A percentile compares a stretch with the other conserved stretches of the same genome.
Evolutionary conservation across 345 rosid genomes (phyloP).

Genomic region (Excoecaria agallocha): DNA sequence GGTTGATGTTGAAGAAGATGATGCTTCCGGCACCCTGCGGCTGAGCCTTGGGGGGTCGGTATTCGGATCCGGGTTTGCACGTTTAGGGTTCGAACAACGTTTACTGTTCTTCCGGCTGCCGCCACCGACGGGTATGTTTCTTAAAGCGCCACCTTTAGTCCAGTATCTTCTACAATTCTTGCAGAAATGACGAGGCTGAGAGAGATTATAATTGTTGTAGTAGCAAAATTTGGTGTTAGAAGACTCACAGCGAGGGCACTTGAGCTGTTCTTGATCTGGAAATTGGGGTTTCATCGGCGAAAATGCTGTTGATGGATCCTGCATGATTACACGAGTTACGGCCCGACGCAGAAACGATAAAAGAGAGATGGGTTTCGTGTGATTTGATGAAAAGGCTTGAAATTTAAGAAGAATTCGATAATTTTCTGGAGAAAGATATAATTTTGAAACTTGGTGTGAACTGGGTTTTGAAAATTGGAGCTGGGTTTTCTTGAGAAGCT

Average conservation of each 20-base stretch:
- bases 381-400: not conserved
- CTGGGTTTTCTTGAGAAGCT: not conserved
- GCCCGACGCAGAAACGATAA: not conserved
- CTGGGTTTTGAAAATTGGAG: slow-evolving; percentile 10
- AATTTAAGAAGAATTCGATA: not conserved
- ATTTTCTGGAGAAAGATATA: not conserved
- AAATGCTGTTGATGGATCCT: slow-evolving; percentile 47
- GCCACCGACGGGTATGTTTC: slow-evolving; percentile 94
- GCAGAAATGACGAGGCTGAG: slow-evolving; percentile 86
- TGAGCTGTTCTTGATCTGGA: slow-evolving; percentile 78
- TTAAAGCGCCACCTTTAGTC: slow-evolving; percentile 91
- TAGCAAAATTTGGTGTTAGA: slow-evolving; percentile 90
- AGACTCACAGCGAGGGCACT: slow-evolving; percentile 74
- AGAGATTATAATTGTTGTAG: slow-evolving; percentile 90
- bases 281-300: slow-evolving; percentile 45
- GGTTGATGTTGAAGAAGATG: slow-evolving; percentile 9
- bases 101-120: slow-evolving; percentile 65
- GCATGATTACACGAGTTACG: slow-evolving; percentile 33
- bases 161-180: slow-evolving; percentile 88
- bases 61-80: slow-evolving; percentile 26
- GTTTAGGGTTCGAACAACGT: slow-evolving; percentile 43
- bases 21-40: slow-evolving; percentile 22
- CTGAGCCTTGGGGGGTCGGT: slow-evolving; percentile 23
- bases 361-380: not conserved
- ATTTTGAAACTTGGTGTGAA: not conserved